Base-by-base conservation (phyloP, 2,329 filamentous ascomycete genomes). In the Penicillium italicum region DNA sequence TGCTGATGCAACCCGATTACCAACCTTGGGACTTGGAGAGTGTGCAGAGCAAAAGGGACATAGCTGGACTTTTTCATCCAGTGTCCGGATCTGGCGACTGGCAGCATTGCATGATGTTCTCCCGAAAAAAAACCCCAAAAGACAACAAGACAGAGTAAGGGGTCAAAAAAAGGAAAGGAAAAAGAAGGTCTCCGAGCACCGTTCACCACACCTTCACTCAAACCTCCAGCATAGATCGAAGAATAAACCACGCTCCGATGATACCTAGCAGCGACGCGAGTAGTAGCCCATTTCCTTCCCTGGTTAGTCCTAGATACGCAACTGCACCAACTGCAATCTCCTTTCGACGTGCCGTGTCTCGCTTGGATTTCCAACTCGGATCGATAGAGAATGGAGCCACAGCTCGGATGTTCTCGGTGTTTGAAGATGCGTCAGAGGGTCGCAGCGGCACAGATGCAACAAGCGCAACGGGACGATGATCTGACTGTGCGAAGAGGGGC, bases 391-490 rank as follows among this genome's bases (percentile, higher is more conserved):
- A 88, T 1, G 85, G 85, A 42, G 81, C 72, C n/a, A 72, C 66
- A 20, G 74, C 65, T 37, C 76, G 68, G 24, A 76, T 59, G 38
- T 59, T 55, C 67, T 69, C 52, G 46, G 69, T 51, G 72, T 26
- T 26, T 12, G 48, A 18, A 31, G 40, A 63, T 62, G 62, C 47
- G 77, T 69, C 7, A 10, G 44, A 36, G 30, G 72, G 59, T 14
- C 69, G 62, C 6, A 90, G 75, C 1, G 90, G 87, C 16, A 97
- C 80, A 0, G 78, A 77, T 8, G 86, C 79, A 4, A 88, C 83
- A 24, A 96, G 78, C 45, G 85, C 89, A 3, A 97, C 94, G 7
- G 91, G 83, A 30, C 90, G 85, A 74, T 99, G 94, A 71, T 99
- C 94, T 51, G 90, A 94, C 9, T 87, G 89, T n/a, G 83, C 80